Evolutionary conservation across 2,329 filamentous ascomycete species (phyloP).

Genomic region (Aspergillus piperis): DNA sequence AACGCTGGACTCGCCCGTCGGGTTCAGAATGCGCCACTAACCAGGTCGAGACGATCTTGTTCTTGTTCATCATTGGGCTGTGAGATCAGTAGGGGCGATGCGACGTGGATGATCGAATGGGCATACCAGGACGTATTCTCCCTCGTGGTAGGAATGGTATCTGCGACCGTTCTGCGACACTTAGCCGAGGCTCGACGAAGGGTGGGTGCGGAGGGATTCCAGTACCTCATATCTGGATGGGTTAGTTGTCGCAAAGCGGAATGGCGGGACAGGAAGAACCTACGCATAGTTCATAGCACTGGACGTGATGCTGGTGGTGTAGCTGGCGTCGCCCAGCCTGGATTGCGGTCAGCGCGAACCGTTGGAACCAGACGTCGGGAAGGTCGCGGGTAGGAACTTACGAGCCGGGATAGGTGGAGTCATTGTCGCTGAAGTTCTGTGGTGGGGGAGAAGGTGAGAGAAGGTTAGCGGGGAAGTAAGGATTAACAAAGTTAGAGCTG

Average conservation of each 20-base stretch:
- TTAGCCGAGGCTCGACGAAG: background rate
- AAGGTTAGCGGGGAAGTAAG: no score
- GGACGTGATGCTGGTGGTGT: conserved; percentile 35
- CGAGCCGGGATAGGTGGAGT: conserved; percentile 31
- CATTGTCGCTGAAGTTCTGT: conserved; percentile 28
- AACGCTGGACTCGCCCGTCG: background rate
- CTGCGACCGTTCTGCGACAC: conserved; percentile 31
- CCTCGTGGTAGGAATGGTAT: conserved; percentile 36
- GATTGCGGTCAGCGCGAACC: conserved; percentile 12
- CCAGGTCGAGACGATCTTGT: conserved; percentile 38
- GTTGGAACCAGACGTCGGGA: background rate
- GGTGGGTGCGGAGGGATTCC: background rate
- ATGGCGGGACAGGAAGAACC: conserved; percentile 7
- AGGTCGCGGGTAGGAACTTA: conserved; percentile 19
- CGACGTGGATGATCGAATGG: background rate
- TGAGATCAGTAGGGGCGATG: background rate
- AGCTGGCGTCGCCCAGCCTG: conserved; percentile 30
- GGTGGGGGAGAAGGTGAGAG: no score
- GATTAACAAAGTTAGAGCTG: no score
- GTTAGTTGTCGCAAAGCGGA: conserved; percentile 12
- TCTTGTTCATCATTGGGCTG: conserved; percentile 39
- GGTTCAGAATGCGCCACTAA: conserved; percentile 16
- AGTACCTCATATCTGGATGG: conserved; percentile 34
- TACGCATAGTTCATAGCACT: conserved; percentile 35
- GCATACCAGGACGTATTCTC: conserved; percentile 32